Evolutionary conservation across 345 rosid species (phyloP), one percentile per base, ranked within the genome.

Genomic region (Balakata baccata): DNA sequence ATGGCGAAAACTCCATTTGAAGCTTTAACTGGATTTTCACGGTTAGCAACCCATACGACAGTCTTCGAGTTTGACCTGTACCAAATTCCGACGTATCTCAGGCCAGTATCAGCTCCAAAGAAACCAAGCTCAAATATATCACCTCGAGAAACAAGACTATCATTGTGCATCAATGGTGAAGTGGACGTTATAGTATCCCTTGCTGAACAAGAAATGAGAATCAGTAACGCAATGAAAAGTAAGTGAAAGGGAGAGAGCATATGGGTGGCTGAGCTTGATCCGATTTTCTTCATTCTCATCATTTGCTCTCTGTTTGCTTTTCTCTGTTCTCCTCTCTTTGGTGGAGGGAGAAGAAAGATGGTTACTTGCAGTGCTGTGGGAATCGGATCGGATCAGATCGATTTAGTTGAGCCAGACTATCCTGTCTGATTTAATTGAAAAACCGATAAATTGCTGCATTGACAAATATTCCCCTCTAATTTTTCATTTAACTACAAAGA

Each of bases 111-210:
- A 4, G 3, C 38, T 60, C 68, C 73, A 3, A 75, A 68, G 68
- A 69, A 84, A 10, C 85, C 87, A 2, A 86, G 72, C 56, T 80
- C 71, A 12, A 84, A 86, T 71, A 18, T 76, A 17, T 74, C 13
- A 14, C 64, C 69, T 0, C 75, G 56, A 17, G 89, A 86, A 41
- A 66, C 64, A n/a, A 84, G 78, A 6, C 77, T 75, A 41, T 38
- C 68, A 45, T 20, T 52, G 3, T 64, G 74, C 0, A 6, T 20
- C 6, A 81, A 22, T 5, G 47, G 25, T n/a, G 25, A 43, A 34
- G 14, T 23, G 7, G 13, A 5, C 29, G 66, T 57, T 12, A 78
- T 62, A 57, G 18, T 70, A 53, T 75, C 80, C 17, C 49, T 78
- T 50, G 68, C 58, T 37, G 64, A 64, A 51, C 75, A 34, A 37